Percentiles rank a stretch among this genome's conserved stretches.
Evolutionary conservation across 2,329 filamentous ascomycete species (phyloP).

Genomic region (Xylaria sp.): DNA sequence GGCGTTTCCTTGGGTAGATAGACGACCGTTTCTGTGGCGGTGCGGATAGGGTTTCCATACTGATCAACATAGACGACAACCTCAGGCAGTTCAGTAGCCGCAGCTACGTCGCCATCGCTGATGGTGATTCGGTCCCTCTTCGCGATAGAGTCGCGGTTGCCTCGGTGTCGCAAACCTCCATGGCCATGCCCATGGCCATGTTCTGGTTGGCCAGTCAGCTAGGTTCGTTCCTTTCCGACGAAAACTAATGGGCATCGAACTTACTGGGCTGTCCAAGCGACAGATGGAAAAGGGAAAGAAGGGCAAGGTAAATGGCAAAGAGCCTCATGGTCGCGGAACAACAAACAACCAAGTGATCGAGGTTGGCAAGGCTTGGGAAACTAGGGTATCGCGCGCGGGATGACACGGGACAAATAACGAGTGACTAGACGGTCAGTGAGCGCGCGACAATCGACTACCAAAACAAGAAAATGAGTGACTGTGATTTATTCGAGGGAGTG

Average conservation of each 20-base stretch:
- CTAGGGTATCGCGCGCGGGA: slow-evolving; percentile 36
- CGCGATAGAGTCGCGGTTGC: slow-evolving; percentile 38
- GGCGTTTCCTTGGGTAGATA: slow-evolving; percentile 42
- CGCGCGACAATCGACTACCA: slow-evolving; percentile 31
- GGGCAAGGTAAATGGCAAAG: slow-evolving; percentile 51
- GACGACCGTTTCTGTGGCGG: slow-evolving; percentile 53
- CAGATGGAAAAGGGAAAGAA: slow-evolving; percentile 54
- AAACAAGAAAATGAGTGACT: slow-evolving; percentile 40
- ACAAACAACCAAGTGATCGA: slow-evolving; percentile 23
- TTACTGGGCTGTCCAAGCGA: slow-evolving; percentile 56
- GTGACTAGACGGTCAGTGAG: slow-evolving; percentile 41
- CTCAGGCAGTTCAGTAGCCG: slow-evolving; percentile 57
- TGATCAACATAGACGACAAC: slow-evolving; percentile 71
- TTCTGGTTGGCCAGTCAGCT: slow-evolving; percentile 37
- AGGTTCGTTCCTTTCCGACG: background rate
- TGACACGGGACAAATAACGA: slow-evolving; percentile 40
- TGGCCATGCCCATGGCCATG: slow-evolving; percentile 53
- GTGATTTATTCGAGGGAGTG: slow-evolving; percentile 35
- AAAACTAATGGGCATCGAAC: slow-evolving; percentile 26
- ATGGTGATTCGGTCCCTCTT: slow-evolving; percentile 50
- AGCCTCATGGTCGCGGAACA: slow-evolving; percentile 57
- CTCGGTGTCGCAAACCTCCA: slow-evolving; percentile 48
- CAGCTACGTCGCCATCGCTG: slow-evolving; percentile 52
- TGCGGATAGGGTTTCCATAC: slow-evolving; percentile 63
- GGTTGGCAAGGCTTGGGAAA: slow-evolving; percentile 24